Base-by-base conservation (phyloP, 2,329 filamentous ascomycete genomes). In the Pestalotiopsis sp. region DNA sequence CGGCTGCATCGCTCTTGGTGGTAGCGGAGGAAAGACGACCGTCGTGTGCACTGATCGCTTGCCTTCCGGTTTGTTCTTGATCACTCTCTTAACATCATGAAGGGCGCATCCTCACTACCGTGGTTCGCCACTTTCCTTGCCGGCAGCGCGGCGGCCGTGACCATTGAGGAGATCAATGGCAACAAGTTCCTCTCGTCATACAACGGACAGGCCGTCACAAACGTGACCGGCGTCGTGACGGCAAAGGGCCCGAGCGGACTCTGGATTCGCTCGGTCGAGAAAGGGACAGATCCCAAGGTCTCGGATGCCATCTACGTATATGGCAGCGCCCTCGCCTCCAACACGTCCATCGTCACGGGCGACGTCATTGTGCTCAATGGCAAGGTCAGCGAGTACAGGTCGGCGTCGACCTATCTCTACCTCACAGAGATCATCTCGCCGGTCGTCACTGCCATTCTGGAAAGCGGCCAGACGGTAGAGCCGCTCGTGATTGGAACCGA, bases 241-340 rank as follows among this genome's bases (percentile, higher is more conserved):
- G 91, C 90, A 41, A 89, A 89, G 75, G 84, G 86, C 0, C 84
- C 86, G 14, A 83, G 82, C 69, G 91, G 91, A 13, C 84, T 93
- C 76, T 93, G 86, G 83, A 81, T 93, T 20, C 87, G 89, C 58
- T 91, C 90, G 1, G 86, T 85, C 0, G 82, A 80, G 41, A 85
- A 88, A 0, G 87, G 91, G 74, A 77, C 82, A 62, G 85, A 90
- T 74, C 76, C 80, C 14, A 81, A 82, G 61, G 90, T 89, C 2
- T 92, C 90, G 0, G 89, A 92, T 75, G 89, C 89, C 2, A 77
- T 93, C 70, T 93, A 91, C 73, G 86, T 93, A 56, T 93, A 86
- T 74, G 84, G 87, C 71, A 83, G 81, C 71, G 80, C 81, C 5
- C 83, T 87, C 1, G 83, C 83, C 23, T 77, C 80, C 6, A 85